Conservation (phyloP, 345 rosid species). For the Isatis tinctoria region DNA sequence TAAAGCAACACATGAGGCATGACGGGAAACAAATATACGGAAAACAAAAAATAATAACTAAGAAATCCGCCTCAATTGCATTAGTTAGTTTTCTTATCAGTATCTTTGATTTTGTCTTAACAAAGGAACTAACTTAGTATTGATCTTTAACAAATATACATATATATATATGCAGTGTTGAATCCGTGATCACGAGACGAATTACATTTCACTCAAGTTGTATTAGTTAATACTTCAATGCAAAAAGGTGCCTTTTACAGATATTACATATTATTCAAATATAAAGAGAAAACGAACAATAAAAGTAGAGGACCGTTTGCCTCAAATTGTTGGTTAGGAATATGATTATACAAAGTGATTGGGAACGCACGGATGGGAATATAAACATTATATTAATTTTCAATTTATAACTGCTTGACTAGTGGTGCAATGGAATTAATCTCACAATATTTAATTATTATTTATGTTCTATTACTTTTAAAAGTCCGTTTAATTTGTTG, state of each 20-base stretch:
- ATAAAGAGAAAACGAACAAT: constrained; percentile 22
- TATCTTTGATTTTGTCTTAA: too few relatives aligned
- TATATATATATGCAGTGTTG: background rate
- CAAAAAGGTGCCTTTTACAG: background rate
- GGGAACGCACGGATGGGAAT: constrained; percentile 35
- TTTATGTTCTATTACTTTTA: background rate
- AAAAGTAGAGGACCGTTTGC: constrained; percentile 26
- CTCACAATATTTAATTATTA: background rate
- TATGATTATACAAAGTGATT: constrained; percentile 19
- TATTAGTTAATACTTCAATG: constrained; percentile 5
- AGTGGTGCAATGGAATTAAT: background rate
- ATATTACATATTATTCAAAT: background rate
- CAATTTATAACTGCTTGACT: background rate
- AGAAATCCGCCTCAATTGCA: too few relatives aligned
- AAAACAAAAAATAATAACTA: too few relatives aligned
- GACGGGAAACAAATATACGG: too few relatives aligned
- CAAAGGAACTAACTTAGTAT: background rate
- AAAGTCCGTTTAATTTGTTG: background rate
- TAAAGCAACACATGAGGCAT: too few relatives aligned
- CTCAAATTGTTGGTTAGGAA: constrained; percentile 31
- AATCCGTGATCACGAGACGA: background rate
- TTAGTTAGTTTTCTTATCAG: too few relatives aligned
- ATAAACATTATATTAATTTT: background rate
- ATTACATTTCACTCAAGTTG: background rate
- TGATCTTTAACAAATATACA: background rate